Conservation (phyloP, 2,329 filamentous ascomycete species). For the Alternaria gaisen region DNA sequence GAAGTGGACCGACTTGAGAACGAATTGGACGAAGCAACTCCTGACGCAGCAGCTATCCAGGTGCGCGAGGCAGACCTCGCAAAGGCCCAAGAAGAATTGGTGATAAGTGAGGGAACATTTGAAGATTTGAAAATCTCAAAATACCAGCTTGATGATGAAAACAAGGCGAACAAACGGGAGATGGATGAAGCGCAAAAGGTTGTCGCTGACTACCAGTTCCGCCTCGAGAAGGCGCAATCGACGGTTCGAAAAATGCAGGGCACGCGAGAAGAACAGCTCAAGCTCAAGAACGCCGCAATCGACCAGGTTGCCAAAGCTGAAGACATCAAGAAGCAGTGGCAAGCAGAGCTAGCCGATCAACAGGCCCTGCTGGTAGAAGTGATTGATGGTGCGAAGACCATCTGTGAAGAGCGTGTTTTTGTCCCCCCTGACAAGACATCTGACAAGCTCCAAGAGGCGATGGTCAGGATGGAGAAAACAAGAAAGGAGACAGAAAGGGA, state of each 20-base stretch:
- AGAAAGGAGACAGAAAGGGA: conserved; percentile 39
- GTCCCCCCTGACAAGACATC: conserved; percentile 45
- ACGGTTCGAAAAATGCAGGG: conserved; percentile 41
- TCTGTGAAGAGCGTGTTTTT: conserved; percentile 38
- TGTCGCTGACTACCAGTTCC: conserved; percentile 33
- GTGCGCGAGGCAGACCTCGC: conserved; percentile 23
- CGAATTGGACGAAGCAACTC: conserved; percentile 64
- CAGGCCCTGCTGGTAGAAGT: conserved; percentile 33
- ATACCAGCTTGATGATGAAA: conserved; percentile 53
- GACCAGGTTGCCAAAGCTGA: conserved; percentile 47
- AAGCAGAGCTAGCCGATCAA: conserved; percentile 26
- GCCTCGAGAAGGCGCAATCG: conserved; percentile 41
- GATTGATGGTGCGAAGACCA: conserved; percentile 33
- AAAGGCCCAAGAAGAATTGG: conserved; percentile 58
- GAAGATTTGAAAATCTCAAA: conserved; percentile 59
- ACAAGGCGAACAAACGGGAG: conserved; percentile 38
- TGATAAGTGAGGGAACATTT: conserved; percentile 63
- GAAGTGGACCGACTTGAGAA: conserved; percentile 72
- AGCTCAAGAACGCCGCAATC: conserved; percentile 54
- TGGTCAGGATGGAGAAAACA: conserved; percentile 41
- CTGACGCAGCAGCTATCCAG: conserved; percentile 67
- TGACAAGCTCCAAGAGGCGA: conserved; percentile 41
- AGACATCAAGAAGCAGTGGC: conserved; percentile 36
- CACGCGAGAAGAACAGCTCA: conserved; percentile 47
- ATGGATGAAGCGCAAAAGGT: conserved; percentile 42